A percentile compares a stretch with the other conserved stretches of the same genome.
These are phyloP conservation scores for Cordyceps militaris DNA, from an alignment of 2,329 filamentous ascomycete genomes.

Conservation along the genomic window DNA sequence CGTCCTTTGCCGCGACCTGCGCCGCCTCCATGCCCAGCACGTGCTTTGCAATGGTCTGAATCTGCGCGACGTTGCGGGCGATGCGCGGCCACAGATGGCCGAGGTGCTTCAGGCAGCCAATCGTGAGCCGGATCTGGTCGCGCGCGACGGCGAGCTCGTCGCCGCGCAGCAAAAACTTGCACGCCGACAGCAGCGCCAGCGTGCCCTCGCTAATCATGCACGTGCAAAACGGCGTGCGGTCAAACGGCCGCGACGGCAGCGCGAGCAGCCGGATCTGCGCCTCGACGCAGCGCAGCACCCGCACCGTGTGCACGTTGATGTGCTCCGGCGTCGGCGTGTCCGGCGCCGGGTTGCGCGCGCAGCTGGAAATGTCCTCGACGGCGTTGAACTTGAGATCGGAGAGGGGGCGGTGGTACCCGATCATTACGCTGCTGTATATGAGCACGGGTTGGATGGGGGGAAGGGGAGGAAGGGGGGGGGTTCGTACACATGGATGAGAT, in stretches of 20 bases:
- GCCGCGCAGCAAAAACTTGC: conserved; percentile 27
- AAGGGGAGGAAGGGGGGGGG: neutral
- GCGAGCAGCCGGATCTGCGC: conserved; percentile 32
- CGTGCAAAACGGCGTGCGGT: conserved; percentile 32
- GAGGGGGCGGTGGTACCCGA: conserved; percentile 32
- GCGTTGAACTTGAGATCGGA: conserved; percentile 33
- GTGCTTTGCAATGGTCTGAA: conserved; percentile 32
- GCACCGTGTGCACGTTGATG: conserved; percentile 32
- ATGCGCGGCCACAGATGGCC: conserved; percentile 31
- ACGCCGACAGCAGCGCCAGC: conserved; percentile 30
- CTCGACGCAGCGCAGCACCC: conserved; percentile 30
- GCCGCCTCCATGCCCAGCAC: conserved; percentile 17
- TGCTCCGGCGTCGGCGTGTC: conserved; percentile 16
- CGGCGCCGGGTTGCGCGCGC: conserved; percentile 20
- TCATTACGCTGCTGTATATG: conserved; percentile 22
- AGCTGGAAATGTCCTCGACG: conserved; percentile 32
- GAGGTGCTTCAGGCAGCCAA: conserved; percentile 32
- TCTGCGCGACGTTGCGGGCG: conserved; percentile 29
- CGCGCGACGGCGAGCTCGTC: conserved; percentile 29
- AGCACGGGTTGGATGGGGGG: neutral
- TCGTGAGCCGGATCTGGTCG: conserved; percentile 34
- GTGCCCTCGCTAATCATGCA: conserved; percentile 35
- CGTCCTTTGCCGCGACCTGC: neutral
- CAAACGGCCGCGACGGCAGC: conserved; percentile 26
- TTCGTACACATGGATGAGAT: conserved; percentile 22